Conservation (phyloP, 345 rosid species). For the Aquilaria sinensis region DNA sequence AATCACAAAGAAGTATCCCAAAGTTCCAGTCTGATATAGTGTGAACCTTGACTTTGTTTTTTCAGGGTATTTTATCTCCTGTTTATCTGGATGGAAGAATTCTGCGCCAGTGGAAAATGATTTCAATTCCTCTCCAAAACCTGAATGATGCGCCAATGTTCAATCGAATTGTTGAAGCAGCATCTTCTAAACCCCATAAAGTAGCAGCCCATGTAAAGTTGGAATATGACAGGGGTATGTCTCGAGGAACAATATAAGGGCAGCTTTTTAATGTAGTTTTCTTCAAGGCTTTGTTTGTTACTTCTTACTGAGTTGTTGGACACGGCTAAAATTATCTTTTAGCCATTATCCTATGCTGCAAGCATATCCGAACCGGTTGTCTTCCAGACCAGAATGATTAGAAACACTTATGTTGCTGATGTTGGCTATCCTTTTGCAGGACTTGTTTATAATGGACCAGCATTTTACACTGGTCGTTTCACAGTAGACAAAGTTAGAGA, state of each 20-base stretch:
- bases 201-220: constrained; percentile 17
- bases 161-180: constrained; percentile 28
- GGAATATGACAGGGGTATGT: constrained; percentile 32
- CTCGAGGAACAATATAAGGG: background rate
- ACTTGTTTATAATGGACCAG: constrained; percentile 43
- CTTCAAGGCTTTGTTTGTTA: too few relatives aligned
- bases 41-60: constrained; percentile 1
- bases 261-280: background rate
- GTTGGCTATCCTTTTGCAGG: constrained; percentile 33
- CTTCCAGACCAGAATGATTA: too few relatives aligned
- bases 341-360: too few relatives aligned
- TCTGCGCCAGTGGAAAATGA: constrained; percentile 79
- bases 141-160: constrained; percentile 45
- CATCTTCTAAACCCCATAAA: constrained; percentile 19
- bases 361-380: too few relatives aligned
- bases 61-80: constrained; percentile 77
- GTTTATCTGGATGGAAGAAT: constrained; percentile 54
- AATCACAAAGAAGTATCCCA: too few relatives aligned
- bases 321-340: too few relatives aligned
- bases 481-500: constrained; percentile 47
- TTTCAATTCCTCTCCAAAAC: constrained; percentile 63
- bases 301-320: background rate
- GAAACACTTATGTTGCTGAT: background rate
- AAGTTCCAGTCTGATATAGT: too few relatives aligned
- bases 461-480: constrained; percentile 59